Evolutionary conservation across 768 basidiomycete genomes (phyloP).

Genomic region (Hydnum rufescens): DNA sequence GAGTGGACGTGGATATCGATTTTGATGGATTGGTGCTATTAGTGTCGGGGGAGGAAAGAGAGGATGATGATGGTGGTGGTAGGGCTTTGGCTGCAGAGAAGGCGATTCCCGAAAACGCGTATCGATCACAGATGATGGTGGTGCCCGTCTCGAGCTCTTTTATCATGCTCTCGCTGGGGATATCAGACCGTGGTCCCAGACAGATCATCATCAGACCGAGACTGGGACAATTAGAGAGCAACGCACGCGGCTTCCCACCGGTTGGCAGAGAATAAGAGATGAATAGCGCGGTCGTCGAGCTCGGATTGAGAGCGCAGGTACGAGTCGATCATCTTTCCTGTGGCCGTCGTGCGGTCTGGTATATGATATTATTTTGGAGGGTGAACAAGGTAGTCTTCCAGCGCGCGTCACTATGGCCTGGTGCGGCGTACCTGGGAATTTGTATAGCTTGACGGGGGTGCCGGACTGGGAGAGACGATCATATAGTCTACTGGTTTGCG

Average conservation of each 20-base stretch:
- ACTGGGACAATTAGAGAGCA: neutral
- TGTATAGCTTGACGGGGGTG: slow-evolving; percentile 37
- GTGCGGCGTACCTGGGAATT: slow-evolving; percentile 64
- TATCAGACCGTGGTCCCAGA: neutral
- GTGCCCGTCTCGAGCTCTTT: slow-evolving; percentile 39
- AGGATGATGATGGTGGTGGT: no score
- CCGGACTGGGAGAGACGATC: slow-evolving; percentile 27
- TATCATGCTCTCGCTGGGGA: slow-evolving; percentile 37
- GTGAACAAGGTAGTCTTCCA: neutral
- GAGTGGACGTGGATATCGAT: slow-evolving; percentile 14
- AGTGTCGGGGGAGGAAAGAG: slow-evolving; percentile 23
- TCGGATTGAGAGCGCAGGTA: slow-evolving; percentile 74
- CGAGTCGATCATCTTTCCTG: slow-evolving; percentile 82
- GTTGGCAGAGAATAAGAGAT: slow-evolving; percentile 91
- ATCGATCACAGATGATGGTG: slow-evolving; percentile 74
- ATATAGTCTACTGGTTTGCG: slow-evolving; percentile 50
- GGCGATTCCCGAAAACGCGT: slow-evolving; percentile 90
- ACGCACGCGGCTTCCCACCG: slow-evolving; percentile 84
- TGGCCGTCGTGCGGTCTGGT: slow-evolving; percentile 73
- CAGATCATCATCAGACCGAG: neutral
- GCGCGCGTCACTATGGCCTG: neutral
- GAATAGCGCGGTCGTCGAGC: slow-evolving; percentile 78
- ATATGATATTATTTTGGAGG: no score
- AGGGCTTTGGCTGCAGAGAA: slow-evolving; percentile 32
- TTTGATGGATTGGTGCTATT: neutral